Conservation (phyloP, 495 filamentous ascomycete genomes). For the Penicillium chermesinum region DNA sequence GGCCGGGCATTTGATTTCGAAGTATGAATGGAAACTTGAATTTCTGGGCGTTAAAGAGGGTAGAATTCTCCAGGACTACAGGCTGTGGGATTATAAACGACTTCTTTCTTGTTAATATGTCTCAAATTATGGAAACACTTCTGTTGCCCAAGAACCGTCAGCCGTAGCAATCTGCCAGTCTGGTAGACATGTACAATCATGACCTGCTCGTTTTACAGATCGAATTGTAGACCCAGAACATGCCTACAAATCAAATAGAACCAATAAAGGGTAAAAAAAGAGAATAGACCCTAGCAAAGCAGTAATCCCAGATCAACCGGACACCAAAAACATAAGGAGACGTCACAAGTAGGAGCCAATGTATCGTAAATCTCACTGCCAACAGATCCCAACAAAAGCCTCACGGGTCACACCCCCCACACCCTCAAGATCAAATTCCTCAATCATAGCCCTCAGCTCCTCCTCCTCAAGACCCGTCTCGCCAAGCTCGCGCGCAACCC, state of each 20-base stretch:
- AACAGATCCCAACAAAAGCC: slow-evolving; percentile 82
- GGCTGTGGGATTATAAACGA: background rate
- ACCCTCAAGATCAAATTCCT: slow-evolving; percentile 95
- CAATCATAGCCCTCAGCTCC: slow-evolving; percentile 91
- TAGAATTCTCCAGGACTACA: no score
- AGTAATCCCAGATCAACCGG: background rate
- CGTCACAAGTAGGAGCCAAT: background rate
- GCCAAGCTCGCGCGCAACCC: slow-evolving; percentile 85
- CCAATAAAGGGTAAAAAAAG: background rate
- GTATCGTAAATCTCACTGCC: slow-evolving; percentile 35
- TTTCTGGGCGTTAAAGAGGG: background rate
- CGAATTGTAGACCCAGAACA: background rate
- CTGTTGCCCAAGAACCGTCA: background rate
- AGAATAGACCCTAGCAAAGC: background rate
- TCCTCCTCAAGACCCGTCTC: slow-evolving; percentile 86
- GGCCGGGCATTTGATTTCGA: background rate
- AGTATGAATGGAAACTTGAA: background rate
- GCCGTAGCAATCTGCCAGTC: no score
- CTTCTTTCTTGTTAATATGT: background rate
- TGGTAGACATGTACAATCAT: background rate
- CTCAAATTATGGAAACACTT: background rate
- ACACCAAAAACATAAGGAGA: background rate
- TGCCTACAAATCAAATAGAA: background rate
- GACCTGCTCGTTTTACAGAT: background rate
- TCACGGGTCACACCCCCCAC: slow-evolving; percentile 85